Conservation (phyloP, 2,329 filamentous ascomycete species). For the Epichloe bromicola region DNA sequence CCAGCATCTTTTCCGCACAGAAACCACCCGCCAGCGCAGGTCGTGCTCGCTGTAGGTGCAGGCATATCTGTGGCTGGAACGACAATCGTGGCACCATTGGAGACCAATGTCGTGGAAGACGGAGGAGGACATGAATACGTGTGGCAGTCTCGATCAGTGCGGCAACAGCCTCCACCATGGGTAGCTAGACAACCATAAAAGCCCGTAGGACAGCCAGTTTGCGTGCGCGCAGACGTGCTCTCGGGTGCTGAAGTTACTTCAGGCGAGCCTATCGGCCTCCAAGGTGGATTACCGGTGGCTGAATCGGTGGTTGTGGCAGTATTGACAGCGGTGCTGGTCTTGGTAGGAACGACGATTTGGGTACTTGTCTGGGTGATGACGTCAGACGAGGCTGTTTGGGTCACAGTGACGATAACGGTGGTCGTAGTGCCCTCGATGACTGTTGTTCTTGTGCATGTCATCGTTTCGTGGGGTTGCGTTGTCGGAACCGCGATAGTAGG, state of each 20-base stretch:
- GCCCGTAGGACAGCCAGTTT: conserved; percentile 60
- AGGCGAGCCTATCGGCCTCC: conserved; percentile 24
- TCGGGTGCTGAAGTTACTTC: conserved; percentile 23
- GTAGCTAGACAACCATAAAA: conserved; percentile 85
- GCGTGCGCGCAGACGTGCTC: conserved; percentile 22
- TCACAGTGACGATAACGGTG: conserved; percentile 29
- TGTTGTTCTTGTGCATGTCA: conserved; percentile 27
- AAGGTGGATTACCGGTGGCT: conserved; percentile 29
- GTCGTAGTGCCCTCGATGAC: conserved; percentile 22
- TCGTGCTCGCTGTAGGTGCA: conserved; percentile 27
- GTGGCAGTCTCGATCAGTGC: conserved; percentile 73
- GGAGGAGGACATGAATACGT: conserved; percentile 62
- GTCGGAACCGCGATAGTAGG: conserved; percentile 10
- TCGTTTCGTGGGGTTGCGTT: conserved; percentile 14
- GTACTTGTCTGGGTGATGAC: conserved; percentile 22
- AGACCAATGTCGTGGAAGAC: conserved; percentile 48
- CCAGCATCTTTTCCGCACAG: conserved; percentile 45
- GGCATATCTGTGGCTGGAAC: conserved; percentile 42
- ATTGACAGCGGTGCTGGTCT: conserved; percentile 19
- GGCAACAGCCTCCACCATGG: conserved; percentile 76
- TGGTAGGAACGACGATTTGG: conserved; percentile 5
- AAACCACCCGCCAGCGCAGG: conserved; percentile 72
- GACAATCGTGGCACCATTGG: conserved; percentile 56
- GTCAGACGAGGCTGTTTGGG: conserved; percentile 21
- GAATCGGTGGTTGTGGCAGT: conserved; percentile 23